Base-by-base conservation (phyloP, 2,329 filamentous ascomycete genomes). In the Pyricularia pennisetigena region DNA sequence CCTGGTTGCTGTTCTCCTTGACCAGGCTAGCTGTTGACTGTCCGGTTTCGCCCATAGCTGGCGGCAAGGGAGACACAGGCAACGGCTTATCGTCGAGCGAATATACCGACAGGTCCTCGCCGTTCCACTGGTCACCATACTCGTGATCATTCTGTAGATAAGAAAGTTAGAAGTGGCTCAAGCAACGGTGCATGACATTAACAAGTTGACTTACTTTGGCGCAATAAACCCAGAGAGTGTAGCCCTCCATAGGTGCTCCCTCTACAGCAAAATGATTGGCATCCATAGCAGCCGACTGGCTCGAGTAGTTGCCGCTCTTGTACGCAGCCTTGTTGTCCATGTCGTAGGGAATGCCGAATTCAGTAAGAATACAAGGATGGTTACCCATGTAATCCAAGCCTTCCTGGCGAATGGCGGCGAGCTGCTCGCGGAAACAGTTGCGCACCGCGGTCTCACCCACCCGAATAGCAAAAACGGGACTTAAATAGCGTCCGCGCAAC, bases 291-390 rank as follows among this genome's bases (percentile, higher is more conserved):
- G 92, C 88, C 41, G 90, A 91, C 77, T 99, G 95, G 74, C 92
- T 97, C 63, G 91, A 90, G 78, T 97, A 99, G 77, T 99, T 92
- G 8, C 96, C 95, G 6, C 93, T 97, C 79, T 93, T 92, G 80
- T 99, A 99, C 0, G 95, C 95, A 74, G 95, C 85, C 78, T 97
- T 94, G 72, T 97, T 89, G 75, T 99, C 94, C 96, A 99, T 98
- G 76, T 99, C 95, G 76, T 97, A 99, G 0, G 95, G 95, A 69
- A 99, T 97, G 8, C 95, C 95, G 74, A 98, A 98, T 76, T 99
- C 95, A 0, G 93, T 96, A 77, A 97, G 88, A 4, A 99, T 80
- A 73, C 93, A 93, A 0, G 95, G 95, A 73, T 96, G 94, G 26
- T 91, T 88, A 24, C 95, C 95, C 82, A 93, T 92, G 69, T 93